phyloP scores from a whole-genome alignment of 208 protist species.

The Crithidia fasciculata region DNA sequence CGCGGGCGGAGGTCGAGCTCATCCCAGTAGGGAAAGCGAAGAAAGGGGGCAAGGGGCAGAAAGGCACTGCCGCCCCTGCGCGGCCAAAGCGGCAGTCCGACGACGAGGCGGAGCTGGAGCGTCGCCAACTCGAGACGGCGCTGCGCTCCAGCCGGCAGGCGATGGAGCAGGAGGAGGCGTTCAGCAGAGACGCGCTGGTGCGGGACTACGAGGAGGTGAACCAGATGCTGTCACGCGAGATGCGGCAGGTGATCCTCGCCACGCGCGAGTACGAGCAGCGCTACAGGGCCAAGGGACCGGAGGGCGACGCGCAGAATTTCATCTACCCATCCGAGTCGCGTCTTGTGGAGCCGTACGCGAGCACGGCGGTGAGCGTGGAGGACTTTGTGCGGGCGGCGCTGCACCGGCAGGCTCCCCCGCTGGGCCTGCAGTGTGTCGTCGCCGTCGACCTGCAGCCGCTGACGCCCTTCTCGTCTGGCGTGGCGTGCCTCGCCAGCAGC shows the following conservation, averaged over 20 bases:
- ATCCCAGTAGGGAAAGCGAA: constrained; percentile 56
- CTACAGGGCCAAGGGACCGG: constrained; percentile 45
- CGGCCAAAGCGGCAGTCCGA: constrained; percentile 52
- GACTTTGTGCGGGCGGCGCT: constrained; percentile 70
- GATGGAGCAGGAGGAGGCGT: constrained; percentile 67
- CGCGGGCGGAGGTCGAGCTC: constrained; percentile 36
- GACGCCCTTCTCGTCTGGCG: constrained; percentile 64
- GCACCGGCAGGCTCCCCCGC: constrained; percentile 49
- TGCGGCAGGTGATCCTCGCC: constrained; percentile 54
- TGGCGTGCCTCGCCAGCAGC: constrained; percentile 81
- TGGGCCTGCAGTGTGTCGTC: constrained; percentile 78
- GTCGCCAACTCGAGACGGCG: constrained; percentile 56
- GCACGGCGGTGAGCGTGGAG: constrained; percentile 63
- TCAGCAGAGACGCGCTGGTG: constrained; percentile 35
- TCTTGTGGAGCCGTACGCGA: constrained; percentile 78
- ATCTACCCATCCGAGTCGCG: constrained; percentile 64
- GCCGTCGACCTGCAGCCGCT: constrained; percentile 84
- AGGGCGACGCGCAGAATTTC: constrained; percentile 45
- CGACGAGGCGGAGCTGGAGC: constrained; percentile 62
- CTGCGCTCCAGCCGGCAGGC: constrained; percentile 48
- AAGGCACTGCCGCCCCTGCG: constrained; percentile 26
- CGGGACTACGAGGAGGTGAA: constrained; percentile 72
- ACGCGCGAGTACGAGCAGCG: constrained; percentile 72
- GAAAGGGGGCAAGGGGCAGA: constrained; percentile 53
- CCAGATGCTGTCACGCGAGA: constrained; percentile 60